A percentile compares a stretch with the other conserved stretches of the same genome.
phyloP scores from a whole-genome alignment of 139 green algal species.

The Desmodesmus armatus region DNA sequence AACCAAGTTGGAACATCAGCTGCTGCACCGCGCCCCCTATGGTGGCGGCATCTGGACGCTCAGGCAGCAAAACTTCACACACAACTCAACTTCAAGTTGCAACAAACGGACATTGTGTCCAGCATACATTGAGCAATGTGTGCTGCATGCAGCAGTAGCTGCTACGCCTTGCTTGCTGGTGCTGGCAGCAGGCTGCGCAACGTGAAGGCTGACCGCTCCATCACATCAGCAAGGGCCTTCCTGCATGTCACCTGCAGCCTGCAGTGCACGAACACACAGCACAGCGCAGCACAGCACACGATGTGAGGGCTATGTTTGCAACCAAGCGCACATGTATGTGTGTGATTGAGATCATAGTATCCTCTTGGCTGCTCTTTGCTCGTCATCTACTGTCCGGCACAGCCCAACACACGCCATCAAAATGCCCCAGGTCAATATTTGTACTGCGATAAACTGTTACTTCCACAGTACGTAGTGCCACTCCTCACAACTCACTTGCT shows the following conservation, averaged over 20 bases:
- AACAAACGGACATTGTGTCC: too few relatives aligned
- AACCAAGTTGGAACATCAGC: too few relatives aligned
- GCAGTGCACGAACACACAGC: neutral
- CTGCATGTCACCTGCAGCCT: conserved; percentile 49
- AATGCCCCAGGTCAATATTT: neutral
- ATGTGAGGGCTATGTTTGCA: neutral
- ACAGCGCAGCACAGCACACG: neutral
- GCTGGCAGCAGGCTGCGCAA: conserved; percentile 20
- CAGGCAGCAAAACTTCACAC: too few relatives aligned
- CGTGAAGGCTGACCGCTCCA: conserved; percentile 38
- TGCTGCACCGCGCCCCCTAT: too few relatives aligned
- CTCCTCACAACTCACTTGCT: conserved; percentile 42
- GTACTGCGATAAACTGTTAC: too few relatives aligned
- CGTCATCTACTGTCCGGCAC: neutral
- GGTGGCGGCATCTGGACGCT: too few relatives aligned
- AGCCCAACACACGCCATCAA: neutral
- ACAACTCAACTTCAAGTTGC: too few relatives aligned
- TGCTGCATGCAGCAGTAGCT: neutral
- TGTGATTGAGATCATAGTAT: neutral
- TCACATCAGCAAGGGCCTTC: conserved; percentile 28
- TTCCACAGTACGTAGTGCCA: neutral
- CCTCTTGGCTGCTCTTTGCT: neutral
- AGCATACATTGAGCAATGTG: neutral
- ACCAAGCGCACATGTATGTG: neutral
- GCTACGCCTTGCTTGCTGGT: neutral